A percentile compares a stretch with the other conserved stretches of the same genome.
phyloP scores from a whole-genome alignment of 148 eudicot genomes.

The Nepenthes mirabilis region DNA sequence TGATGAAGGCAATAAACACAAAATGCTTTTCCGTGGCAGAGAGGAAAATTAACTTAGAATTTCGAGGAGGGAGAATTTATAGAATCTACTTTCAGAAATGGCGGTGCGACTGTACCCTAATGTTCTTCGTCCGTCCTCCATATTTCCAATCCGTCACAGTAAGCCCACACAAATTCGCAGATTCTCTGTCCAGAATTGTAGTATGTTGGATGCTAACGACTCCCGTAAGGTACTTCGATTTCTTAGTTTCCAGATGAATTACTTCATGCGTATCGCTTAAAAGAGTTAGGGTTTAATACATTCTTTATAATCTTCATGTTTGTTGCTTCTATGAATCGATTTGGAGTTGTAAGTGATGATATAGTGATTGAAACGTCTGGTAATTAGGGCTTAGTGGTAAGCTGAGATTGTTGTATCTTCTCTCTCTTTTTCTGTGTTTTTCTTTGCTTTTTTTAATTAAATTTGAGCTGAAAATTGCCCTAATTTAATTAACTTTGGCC shows the following conservation, averaged over 20 bases:
- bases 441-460: too few relatives aligned
- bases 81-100: constrained; percentile 7
- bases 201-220: constrained; percentile 9
- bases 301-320: not conserved
- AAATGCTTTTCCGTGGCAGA: too few relatives aligned
- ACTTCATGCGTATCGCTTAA: too few relatives aligned
- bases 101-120: constrained; percentile 8
- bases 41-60: too few relatives aligned
- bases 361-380: not conserved
- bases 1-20: too few relatives aligned
- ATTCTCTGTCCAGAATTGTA: constrained; percentile 11
- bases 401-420: too few relatives aligned
- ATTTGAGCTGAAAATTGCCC: too few relatives aligned
- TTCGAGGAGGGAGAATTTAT: not conserved
- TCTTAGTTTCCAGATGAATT: not conserved
- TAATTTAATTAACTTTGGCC: too few relatives aligned
- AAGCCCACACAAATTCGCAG: constrained; percentile 14
- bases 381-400: too few relatives aligned
- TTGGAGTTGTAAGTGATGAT: not conserved
- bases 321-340: not conserved
- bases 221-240: constrained; percentile 11
- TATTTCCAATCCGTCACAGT: constrained; percentile 4
- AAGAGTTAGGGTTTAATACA: too few relatives aligned
- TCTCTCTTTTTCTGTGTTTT: too few relatives aligned
- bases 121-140: constrained; percentile 13